These are phyloP conservation scores for Didymella segeticola DNA, from an alignment of 2,329 filamentous ascomycete genomes.

Conservation along the genomic window DNA sequence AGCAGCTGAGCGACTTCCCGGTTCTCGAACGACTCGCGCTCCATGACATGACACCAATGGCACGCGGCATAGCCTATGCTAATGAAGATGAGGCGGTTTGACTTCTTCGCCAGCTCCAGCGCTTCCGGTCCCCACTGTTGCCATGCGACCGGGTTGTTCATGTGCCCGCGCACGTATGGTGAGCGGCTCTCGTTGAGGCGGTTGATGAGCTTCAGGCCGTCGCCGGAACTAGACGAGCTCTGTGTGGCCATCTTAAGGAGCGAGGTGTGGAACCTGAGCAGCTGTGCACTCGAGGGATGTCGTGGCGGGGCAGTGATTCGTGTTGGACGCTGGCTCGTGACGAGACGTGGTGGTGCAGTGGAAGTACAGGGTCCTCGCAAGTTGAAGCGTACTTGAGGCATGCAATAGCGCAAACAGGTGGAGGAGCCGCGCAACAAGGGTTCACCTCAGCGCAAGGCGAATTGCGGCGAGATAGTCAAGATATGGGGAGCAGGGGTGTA, in stretches of 20 bases:
- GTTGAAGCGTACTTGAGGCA: constrained; percentile 40
- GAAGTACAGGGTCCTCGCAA: constrained; percentile 35
- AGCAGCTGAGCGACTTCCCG: constrained; percentile 79
- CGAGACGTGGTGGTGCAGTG: constrained; percentile 10
- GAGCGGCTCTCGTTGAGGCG: constrained; percentile 67
- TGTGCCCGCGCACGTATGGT: constrained; percentile 75
- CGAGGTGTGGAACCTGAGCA: constrained; percentile 34
- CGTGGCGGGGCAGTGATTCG: constrained; percentile 20
- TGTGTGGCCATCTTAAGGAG: constrained; percentile 42
- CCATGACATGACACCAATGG: constrained; percentile 92
- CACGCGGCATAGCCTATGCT: constrained; percentile 96
- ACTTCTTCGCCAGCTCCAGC: constrained; percentile 75
- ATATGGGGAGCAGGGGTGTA: constrained; percentile 12
- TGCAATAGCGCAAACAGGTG: constrained; percentile 22
- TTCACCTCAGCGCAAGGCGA: constrained; percentile 9
- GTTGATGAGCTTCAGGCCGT: constrained; percentile 57
- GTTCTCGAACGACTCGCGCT: constrained; percentile 88
- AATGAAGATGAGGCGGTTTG: constrained; percentile 89
- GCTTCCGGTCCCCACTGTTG: constrained; percentile 84
- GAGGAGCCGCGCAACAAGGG: constrained; percentile 7
- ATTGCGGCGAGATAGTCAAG: constrained; percentile 17
- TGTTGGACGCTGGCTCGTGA: constrained; percentile 2
- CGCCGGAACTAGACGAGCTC: constrained; percentile 25
- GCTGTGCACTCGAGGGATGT: constrained; percentile 25
- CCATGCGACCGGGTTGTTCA: constrained; percentile 86